Conservation (phyloP, 352 stramenopile genomes). For the Globisporangium nunn region DNA sequence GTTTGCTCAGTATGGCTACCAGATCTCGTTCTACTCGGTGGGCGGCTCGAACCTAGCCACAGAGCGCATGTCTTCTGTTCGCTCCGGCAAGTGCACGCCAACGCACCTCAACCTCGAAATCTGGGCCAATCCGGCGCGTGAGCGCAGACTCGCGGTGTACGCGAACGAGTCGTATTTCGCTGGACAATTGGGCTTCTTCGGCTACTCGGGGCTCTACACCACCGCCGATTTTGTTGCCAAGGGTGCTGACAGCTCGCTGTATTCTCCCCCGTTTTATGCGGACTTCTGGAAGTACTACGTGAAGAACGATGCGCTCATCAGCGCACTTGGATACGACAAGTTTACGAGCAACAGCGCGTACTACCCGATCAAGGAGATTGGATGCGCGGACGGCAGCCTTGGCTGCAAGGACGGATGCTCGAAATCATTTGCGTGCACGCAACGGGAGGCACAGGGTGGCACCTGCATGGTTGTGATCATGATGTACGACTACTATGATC, state of each 20-base stretch:
- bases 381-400: slow-evolving; percentile 28
- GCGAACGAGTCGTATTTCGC: slow-evolving; percentile 38
- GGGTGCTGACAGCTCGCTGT: slow-evolving; percentile 5
- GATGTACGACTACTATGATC: slow-evolving; percentile 37
- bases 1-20: slow-evolving; percentile 13
- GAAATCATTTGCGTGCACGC: slow-evolving; percentile 32
- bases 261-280: slow-evolving; percentile 19
- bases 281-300: slow-evolving; percentile 53
- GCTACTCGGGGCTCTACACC: slow-evolving; percentile 41
- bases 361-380: slow-evolving; percentile 19
- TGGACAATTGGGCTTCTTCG: slow-evolving; percentile 32
- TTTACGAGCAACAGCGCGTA: slow-evolving; percentile 23
- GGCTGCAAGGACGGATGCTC: slow-evolving; percentile 44
- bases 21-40: slow-evolving; percentile 16
- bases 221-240: slow-evolving; percentile 26
- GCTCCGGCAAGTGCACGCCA: slow-evolving; percentile 31
- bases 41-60: slow-evolving; percentile 3
- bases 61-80: slow-evolving; percentile 26
- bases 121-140: slow-evolving; percentile 27
- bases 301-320: slow-evolving; percentile 27
- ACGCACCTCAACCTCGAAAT: slow-evolving; percentile 55
- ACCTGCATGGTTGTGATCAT: slow-evolving; percentile 41
- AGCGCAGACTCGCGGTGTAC: slow-evolving; percentile 27
- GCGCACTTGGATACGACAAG: slow-evolving; percentile 11
- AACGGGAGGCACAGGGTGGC: slow-evolving; percentile 18